phyloP scores from a whole-genome alignment of 208 protist species.

The Trypanosoma lewisi region DNA sequence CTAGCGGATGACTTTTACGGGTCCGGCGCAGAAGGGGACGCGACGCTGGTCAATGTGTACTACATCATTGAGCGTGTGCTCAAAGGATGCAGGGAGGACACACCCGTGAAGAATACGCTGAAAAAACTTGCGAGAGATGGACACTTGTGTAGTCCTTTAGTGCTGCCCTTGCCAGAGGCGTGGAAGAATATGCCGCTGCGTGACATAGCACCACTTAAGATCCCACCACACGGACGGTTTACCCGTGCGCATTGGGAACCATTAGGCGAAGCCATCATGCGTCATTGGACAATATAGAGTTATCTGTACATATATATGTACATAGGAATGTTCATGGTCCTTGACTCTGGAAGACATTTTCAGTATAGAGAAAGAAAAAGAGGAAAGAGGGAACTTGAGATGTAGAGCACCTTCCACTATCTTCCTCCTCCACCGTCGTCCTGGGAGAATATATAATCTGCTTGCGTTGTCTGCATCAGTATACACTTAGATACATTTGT shows the following conservation, averaged over 20 bases:
- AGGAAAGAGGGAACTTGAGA: too few relatives aligned
- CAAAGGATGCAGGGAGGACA: conserved; percentile 33
- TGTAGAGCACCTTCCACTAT: too few relatives aligned
- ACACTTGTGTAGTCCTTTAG: conserved; percentile 61
- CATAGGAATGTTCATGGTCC: too few relatives aligned
- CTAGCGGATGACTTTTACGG: conserved; percentile 90
- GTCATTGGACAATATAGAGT: conserved; percentile 85
- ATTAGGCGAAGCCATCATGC: conserved; percentile 62
- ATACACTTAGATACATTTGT: too few relatives aligned
- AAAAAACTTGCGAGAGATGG: conserved; percentile 47
- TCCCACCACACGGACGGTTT: conserved; percentile 76
- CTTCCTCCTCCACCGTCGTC: too few relatives aligned
- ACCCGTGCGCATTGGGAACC: conserved; percentile 54
- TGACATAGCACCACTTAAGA: conserved; percentile 75
- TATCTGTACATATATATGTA: too few relatives aligned
- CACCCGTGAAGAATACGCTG: conserved; percentile 50
- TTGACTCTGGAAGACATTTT: too few relatives aligned
- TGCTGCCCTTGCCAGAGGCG: conserved; percentile 51
- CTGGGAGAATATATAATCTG: too few relatives aligned
- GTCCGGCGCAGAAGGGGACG: conserved; percentile 48
- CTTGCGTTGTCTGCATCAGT: too few relatives aligned
- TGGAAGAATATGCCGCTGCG: conserved; percentile 71
- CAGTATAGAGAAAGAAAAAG: too few relatives aligned
- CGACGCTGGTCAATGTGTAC: conserved; percentile 87
- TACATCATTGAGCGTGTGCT: conserved; percentile 81